Base-by-base conservation (phyloP, 2,329 filamentous ascomycete species). In the Phaeosphaeria sp. region DNA sequence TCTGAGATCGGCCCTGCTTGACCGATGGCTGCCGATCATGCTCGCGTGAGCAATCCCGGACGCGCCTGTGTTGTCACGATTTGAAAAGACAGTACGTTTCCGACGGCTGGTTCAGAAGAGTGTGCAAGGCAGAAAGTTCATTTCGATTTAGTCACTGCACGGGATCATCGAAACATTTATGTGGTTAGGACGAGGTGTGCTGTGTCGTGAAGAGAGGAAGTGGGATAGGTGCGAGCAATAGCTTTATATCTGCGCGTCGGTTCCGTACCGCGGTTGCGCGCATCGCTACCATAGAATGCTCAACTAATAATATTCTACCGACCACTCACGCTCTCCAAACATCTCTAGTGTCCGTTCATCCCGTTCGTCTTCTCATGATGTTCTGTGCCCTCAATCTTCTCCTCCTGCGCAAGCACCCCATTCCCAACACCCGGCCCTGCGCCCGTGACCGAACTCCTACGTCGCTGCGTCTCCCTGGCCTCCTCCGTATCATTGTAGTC, bases 401-500 rank as follows among this genome's bases (percentile, higher is more conserved):
- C 33, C 1, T 48, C 49, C 17, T 39, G 22, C 1, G 36, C 46
- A 20, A 50, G 24, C 6, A 50, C 21, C 2, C 27, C 42, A 24
- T 50, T 22, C 36, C 40, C 40, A 3, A 57, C 48, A 20, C 55
- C 66, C 1, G 56, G 25, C 11, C 33, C 25, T 13, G 61, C 61
- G 40, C 66, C 61, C 8, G 64, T 66, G 22, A 71, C 65, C 1
- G 67, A 70, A 39, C 73, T 75, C 39, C 71, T 60, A 40, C 73
- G 67, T 33, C 73, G 63, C 59, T 74, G 69, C 7, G 63, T 66
- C 11, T 72, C 63, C 8, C 61, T 60, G 25, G 64, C 71, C 53
- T 76, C 71, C 59, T 77, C 75, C 1, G 74, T 77, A 46, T 77
- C 74, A 4, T 81, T 79, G 51, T 86, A 84, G 39, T 79, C 75